These are phyloP conservation scores for Pseudogymnoascus sp. DNA, from an alignment of 2,329 filamentous ascomycete species.

Conservation along the genomic window DNA sequence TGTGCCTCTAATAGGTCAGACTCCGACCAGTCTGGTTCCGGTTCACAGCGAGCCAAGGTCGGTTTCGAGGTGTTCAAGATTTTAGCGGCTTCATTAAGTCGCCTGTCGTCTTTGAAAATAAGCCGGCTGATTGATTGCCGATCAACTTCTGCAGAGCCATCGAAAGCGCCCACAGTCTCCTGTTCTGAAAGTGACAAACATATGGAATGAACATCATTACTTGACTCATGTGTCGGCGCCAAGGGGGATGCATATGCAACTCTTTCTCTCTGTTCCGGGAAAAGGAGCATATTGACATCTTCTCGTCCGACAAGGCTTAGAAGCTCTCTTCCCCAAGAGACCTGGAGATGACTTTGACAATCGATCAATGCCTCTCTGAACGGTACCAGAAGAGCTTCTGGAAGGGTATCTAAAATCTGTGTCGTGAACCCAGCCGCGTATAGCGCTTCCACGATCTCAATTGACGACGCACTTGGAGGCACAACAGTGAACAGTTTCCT, in stretches of 20 bases:
- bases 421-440: constrained; percentile 59
- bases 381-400: constrained; percentile 73
- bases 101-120: constrained; percentile 85
- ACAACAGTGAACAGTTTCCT: constrained; percentile 57
- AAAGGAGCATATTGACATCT: constrained; percentile 65
- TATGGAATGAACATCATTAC: constrained; percentile 70
- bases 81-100: constrained; percentile 75
- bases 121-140: constrained; percentile 74
- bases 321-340: constrained; percentile 63
- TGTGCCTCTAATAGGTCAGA: constrained; percentile 85
- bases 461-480: constrained; percentile 41
- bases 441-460: constrained; percentile 67
- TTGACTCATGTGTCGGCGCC: constrained; percentile 56
- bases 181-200: constrained; percentile 57
- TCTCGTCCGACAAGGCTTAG: constrained; percentile 72
- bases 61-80: constrained; percentile 80
- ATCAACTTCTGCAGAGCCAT: constrained; percentile 77
- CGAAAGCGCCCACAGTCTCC: constrained; percentile 52
- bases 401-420: constrained; percentile 69
- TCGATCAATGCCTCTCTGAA: constrained; percentile 77
- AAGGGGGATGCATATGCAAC: constrained; percentile 29
- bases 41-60: constrained; percentile 68
- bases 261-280: constrained; percentile 36
- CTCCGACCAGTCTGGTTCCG: constrained; percentile 72
- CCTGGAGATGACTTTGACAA: constrained; percentile 75